Conservation (phyloP, 1,284 basidiomycete species). For the Pholiota adiposa region DNA sequence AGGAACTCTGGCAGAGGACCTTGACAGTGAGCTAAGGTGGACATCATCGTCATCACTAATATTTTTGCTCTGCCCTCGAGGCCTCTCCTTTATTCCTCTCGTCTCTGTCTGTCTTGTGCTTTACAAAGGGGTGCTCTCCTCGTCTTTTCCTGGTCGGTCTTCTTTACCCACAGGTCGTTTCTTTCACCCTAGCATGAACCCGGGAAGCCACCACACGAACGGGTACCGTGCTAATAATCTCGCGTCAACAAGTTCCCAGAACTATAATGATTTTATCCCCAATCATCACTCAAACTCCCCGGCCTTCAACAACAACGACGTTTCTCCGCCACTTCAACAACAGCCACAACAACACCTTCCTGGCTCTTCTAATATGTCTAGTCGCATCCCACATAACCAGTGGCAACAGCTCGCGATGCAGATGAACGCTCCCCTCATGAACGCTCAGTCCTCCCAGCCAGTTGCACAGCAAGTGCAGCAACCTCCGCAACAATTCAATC, state of each 20-base stretch:
- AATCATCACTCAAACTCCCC: conserved; percentile 18
- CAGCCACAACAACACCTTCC: conserved; percentile 18
- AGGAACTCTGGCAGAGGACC: not conserved
- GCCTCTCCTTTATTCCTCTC: not conserved
- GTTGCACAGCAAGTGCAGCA: conserved; percentile 19
- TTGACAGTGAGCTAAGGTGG: not conserved
- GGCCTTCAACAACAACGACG: conserved; percentile 15
- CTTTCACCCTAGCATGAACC: conserved; percentile 26
- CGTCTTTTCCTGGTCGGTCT: not conserved
- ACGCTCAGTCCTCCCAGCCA: conserved; percentile 9
- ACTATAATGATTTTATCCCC: conserved; percentile 32
- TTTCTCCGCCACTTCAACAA: conserved; percentile 22
- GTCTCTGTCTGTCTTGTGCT: not conserved
- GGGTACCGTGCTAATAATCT: conserved; percentile 31
- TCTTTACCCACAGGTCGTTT: not conserved
- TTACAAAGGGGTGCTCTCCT: not conserved
- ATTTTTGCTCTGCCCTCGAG: not conserved
- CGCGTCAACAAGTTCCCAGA: conserved; percentile 37
- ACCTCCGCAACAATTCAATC: conserved; percentile 7
- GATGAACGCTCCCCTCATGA: conserved; percentile 20
- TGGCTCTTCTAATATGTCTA: not conserved
- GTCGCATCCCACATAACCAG: conserved; percentile 25
- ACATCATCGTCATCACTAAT: not conserved
- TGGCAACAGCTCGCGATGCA: conserved; percentile 31
- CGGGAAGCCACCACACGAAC: conserved; percentile 26